Evolutionary conservation across 169 alveolate genomes (phyloP), one percentile per base, ranked within the genome.

Genomic region (Plasmodium ovale): DNA sequence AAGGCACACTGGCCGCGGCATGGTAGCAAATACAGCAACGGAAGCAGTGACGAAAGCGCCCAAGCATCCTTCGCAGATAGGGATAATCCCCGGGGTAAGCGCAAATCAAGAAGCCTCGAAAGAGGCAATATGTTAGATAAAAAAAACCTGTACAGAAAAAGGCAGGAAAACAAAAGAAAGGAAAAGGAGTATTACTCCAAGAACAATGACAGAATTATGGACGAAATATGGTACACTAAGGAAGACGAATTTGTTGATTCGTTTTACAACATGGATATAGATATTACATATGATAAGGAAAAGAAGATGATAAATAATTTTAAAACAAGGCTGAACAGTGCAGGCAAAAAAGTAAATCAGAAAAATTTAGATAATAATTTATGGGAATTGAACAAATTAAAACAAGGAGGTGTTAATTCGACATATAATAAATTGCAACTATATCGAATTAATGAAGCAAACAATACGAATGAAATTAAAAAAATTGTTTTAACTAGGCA

Each of bases 381-480:
- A 92, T 98, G 99, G 99, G 99, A 98, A 95, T 89, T 97, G 51
- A 97, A 97, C 84, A 87, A 99, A 69, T 95, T 98, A 96, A 93
- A 97, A n/a, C 95, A 95, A 49, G 96, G 99, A 5, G 99, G 99
- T 23, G 98, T 97, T 12, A 94, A 95, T 25, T 53, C 94, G 67
- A 56, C 95, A 31, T 65, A 87, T 68, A 77, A 96, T 39, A 94
- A 94, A 60, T 89, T 93, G 73, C 94, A 94, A 87, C 67, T 95
- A 54, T 93, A 94, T 27, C 92, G 89, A 58, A 92, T 92, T 54
- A 94, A 64, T 42, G 97, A 94, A 72, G 93, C 94, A 62, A 96
- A 96, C 88, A 97, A 95, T 49, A 98, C 97, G 53, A 97, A 97
- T 33, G 95, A 95, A 71, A 93, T 96, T 65, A 98, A 97, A 35